Evolutionary conservation across 345 rosid species (phyloP).

Genomic region (Raphanus sativus): DNA sequence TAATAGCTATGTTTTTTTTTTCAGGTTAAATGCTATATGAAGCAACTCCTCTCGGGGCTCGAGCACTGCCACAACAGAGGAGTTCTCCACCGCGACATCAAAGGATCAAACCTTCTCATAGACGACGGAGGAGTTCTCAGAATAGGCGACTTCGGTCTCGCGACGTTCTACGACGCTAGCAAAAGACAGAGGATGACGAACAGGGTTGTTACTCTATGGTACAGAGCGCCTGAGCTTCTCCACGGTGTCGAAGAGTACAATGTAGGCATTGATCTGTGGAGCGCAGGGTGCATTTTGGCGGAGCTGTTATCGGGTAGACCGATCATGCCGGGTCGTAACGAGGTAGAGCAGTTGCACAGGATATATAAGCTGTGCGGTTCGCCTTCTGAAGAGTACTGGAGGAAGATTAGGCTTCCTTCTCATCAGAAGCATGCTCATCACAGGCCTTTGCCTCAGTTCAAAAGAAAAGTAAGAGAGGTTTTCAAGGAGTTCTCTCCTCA

Average conservation of each 20-base stretch:
- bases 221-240: constrained; percentile 97
- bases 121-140: constrained; percentile 80
- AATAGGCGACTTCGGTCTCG: constrained; percentile 96
- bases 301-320: constrained; percentile 93
- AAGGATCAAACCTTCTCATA: constrained; percentile 95
- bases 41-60: constrained; percentile 83
- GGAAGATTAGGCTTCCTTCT: constrained; percentile 73
- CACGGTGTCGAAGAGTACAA: constrained; percentile 85
- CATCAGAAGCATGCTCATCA: constrained; percentile 56
- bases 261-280: constrained; percentile 90
- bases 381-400: constrained; percentile 95
- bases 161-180: constrained; percentile 75
- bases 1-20: constrained; percentile 14
- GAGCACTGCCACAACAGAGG: constrained; percentile 89
- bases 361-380: constrained; percentile 94
- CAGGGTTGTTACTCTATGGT: constrained; percentile 94
- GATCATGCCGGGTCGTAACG: constrained; percentile 92
- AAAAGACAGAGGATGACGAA: constrained; percentile 86
- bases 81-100: constrained; percentile 97
- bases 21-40: constrained; percentile 94
- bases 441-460: constrained; percentile 78
- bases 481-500: constrained; percentile 79
- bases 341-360: constrained; percentile 92
- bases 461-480: constrained; percentile 65
- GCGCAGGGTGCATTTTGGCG: constrained; percentile 96